These are phyloP conservation scores for Brassica incana DNA, from an alignment of 345 rosid species.

Conservation along the genomic window DNA sequence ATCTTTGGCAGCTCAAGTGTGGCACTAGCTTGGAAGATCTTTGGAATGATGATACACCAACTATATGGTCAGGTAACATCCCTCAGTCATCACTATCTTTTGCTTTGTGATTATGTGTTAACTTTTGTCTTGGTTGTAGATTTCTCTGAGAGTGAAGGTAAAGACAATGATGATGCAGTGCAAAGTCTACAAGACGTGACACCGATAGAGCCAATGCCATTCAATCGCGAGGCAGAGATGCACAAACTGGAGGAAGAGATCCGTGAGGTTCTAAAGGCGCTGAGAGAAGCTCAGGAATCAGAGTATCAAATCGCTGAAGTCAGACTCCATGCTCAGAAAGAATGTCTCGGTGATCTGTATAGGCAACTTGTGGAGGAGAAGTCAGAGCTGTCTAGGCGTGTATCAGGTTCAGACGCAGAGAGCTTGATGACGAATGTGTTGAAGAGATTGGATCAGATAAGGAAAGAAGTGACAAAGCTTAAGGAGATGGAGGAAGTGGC, in stretches of 20 bases:
- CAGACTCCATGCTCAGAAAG: slow-evolving; percentile 60
- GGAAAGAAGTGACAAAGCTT: slow-evolving; percentile 54
- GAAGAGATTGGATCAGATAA: slow-evolving; percentile 57
- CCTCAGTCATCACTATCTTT: slow-evolving; percentile 9
- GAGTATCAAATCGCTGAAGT: slow-evolving; percentile 71
- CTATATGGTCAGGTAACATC: slow-evolving; percentile 49
- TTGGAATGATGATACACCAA: slow-evolving; percentile 50
- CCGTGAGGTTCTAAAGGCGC: slow-evolving; percentile 52
- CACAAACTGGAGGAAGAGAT: slow-evolving; percentile 69
- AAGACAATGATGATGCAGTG: slow-evolving; percentile 29
- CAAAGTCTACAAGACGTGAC: slow-evolving; percentile 39
- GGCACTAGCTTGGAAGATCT: slow-evolving; percentile 60
- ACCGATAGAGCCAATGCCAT: slow-evolving; percentile 39
- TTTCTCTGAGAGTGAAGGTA: slow-evolving; percentile 35
- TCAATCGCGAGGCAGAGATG: slow-evolving; percentile 46
- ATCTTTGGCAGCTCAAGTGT: slow-evolving; percentile 55
- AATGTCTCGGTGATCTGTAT: slow-evolving; percentile 55
- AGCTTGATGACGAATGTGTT: slow-evolving; percentile 43
- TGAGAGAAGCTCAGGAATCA: slow-evolving; percentile 57
- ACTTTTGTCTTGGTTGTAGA: slow-evolving; percentile 36
- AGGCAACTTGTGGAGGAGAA: slow-evolving; percentile 69
- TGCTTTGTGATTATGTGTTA: slow-evolving; percentile 4
- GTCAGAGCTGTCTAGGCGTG: slow-evolving; percentile 42
- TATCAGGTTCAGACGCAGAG: slow-evolving; percentile 38
- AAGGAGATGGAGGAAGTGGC: slow-evolving; percentile 72